phyloP scores from a whole-genome alignment of 176 grass and related monocot genomes.

The Oryza rufipogon region DNA sequence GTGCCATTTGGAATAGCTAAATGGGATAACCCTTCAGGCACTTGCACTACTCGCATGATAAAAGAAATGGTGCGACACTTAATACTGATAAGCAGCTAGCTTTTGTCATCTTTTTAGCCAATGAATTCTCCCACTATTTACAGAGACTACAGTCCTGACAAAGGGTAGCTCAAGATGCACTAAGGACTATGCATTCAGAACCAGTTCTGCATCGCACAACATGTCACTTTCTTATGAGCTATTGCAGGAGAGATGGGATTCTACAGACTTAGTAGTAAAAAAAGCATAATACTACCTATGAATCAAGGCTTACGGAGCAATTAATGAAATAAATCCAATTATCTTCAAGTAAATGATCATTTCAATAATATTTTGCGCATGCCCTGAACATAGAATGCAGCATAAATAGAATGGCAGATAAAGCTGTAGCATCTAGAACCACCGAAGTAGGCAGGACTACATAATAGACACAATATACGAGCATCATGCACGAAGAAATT shows the following conservation, averaged over 20 bases:
- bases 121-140: neutral
- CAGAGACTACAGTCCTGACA: neutral
- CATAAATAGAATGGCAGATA: neutral
- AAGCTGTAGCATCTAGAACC: constrained; percentile 7
- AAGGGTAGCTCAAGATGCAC: neutral
- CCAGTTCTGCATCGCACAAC: neutral
- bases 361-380: neutral
- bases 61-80: neutral
- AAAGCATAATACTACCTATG: neutral
- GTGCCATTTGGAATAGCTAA: neutral
- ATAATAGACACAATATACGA: neutral
- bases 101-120: neutral
- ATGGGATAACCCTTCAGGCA: constrained; percentile 1
- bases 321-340: neutral
- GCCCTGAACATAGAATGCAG: neutral
- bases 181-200: neutral
- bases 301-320: neutral
- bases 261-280: neutral
- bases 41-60: neutral
- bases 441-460: neutral
- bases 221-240: constrained; percentile 5
- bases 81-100: neutral
- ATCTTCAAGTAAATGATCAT: neutral
- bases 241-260: neutral
- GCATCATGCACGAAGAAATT: neutral